These are phyloP conservation scores for Vitellaria paradoxa DNA, from an alignment of 179 eudicot genomes.

Conservation along the genomic window DNA sequence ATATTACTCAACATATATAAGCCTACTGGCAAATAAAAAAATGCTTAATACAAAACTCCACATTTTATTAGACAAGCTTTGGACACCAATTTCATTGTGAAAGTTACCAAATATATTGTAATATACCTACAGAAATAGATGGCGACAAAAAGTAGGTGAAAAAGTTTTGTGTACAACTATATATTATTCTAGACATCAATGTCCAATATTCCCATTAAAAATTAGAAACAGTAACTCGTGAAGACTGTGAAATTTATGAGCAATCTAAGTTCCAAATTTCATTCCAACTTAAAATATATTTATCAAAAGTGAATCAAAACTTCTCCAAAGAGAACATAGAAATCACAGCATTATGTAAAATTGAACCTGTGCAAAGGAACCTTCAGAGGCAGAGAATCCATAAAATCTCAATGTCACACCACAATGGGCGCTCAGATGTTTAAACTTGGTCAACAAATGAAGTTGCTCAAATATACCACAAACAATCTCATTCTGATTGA, in stretches of 20 bases:
- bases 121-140: neutral
- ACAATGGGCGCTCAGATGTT: conserved; percentile 69
- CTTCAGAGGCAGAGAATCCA: conserved; percentile 95
- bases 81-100: neutral
- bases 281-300: neutral
- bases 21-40: conserved; percentile 54
- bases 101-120: neutral
- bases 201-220: neutral
- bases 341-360: conserved; percentile 2
- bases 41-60: neutral
- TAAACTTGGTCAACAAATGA: conserved; percentile 73
- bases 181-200: too few relatives aligned
- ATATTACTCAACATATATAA: too few relatives aligned
- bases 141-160: neutral
- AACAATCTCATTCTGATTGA: conserved; percentile 68
- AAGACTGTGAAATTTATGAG: too few relatives aligned
- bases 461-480: conserved; percentile 98
- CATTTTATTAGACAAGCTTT: neutral
- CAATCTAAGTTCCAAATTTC: too few relatives aligned
- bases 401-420: too few relatives aligned
- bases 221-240: too few relatives aligned
- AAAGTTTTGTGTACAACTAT: neutral
- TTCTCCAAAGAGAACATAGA: conserved; percentile 5
- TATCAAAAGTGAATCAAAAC: neutral
- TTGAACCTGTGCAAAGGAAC: conserved; percentile 91